A percentile compares a stretch with the other conserved stretches of the same genome.
Evolutionary conservation across 1,139 yeast species (phyloP).

Genomic region (Waltiozyma sp.): DNA sequence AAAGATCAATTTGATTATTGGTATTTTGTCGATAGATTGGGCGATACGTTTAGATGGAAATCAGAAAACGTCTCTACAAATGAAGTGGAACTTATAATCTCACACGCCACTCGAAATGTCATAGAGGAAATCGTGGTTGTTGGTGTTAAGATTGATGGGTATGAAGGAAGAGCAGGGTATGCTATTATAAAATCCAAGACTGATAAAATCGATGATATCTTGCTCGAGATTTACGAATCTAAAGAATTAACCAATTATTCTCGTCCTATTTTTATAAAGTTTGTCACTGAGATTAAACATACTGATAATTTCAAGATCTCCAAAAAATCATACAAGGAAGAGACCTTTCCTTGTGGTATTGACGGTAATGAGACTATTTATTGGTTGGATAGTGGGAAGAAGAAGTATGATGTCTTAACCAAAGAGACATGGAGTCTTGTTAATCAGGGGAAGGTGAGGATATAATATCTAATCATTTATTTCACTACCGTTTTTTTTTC

Average conservation of each 20-base stretch:
- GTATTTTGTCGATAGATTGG: conserved; percentile 85
- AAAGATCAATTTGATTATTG: conserved; percentile 59
- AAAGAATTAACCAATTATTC: conserved; percentile 68
- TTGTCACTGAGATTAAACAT: conserved; percentile 48
- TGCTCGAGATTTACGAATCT: conserved; percentile 20
- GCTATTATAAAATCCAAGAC: conserved; percentile 43
- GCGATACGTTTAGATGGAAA: conserved; percentile 96
- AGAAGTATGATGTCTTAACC: conserved; percentile 45
- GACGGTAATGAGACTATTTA: conserved; percentile 50
- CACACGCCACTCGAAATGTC: neutral
- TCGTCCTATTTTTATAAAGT: conserved; percentile 71
- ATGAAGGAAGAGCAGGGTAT: conserved; percentile 93
- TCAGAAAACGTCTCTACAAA: conserved; percentile 92
- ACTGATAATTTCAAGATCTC: conserved; percentile 84
- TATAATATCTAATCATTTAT: no score
- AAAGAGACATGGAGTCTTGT: conserved; percentile 51
- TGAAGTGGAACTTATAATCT: conserved; percentile 64
- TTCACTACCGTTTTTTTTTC: no score
- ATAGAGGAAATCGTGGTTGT: conserved; percentile 74
- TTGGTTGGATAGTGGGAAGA: conserved; percentile 41
- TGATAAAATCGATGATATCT: conserved; percentile 26
- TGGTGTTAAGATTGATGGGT: conserved; percentile 77
- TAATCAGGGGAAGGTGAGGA: conserved; percentile 19
- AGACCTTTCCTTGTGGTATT: conserved; percentile 65
- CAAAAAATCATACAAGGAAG: conserved; percentile 67